phyloP scores from a whole-genome alignment of 352 stramenopile species.

The Thraustochytrium striatum region DNA sequence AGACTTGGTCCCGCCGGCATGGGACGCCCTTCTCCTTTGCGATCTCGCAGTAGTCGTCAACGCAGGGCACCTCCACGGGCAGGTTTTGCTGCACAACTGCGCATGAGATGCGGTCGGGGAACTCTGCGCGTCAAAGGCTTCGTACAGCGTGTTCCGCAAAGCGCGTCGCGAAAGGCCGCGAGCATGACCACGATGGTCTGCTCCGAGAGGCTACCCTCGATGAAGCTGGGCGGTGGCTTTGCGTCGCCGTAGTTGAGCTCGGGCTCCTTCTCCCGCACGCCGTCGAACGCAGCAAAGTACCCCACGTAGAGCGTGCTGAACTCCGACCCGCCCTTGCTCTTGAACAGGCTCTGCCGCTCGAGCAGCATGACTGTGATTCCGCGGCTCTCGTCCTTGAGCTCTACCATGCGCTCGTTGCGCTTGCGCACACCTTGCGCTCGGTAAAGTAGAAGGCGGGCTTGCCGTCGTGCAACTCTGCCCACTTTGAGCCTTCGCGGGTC shows the following conservation, averaged over 20 bases:
- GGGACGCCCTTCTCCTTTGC: not conserved
- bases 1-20: slow-evolving; percentile 30
- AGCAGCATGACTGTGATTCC: slow-evolving; percentile 9
- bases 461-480: not conserved
- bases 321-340: not conserved
- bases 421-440: not conserved
- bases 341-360: not conserved
- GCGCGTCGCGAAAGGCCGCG: slow-evolving; percentile 37
- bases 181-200: slow-evolving; percentile 42
- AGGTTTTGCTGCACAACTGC: slow-evolving; percentile 45
- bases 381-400: not conserved
- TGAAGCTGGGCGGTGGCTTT: not conserved
- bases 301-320: slow-evolving; percentile 6
- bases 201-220: not conserved
- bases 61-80: slow-evolving; percentile 23
- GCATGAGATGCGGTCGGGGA: slow-evolving; percentile 5
- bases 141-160: slow-evolving; percentile 50
- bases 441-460: not conserved
- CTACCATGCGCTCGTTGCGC: not conserved
- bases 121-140: slow-evolving; percentile 39
- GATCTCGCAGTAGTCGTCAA: slow-evolving; percentile 49
- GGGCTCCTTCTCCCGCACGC: not conserved
- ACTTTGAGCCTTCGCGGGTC: not conserved
- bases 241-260: not conserved
- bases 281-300: not conserved